These are phyloP conservation scores for Triangularia setosa DNA, from an alignment of 2,329 filamentous ascomycete species.

Conservation along the genomic window DNA sequence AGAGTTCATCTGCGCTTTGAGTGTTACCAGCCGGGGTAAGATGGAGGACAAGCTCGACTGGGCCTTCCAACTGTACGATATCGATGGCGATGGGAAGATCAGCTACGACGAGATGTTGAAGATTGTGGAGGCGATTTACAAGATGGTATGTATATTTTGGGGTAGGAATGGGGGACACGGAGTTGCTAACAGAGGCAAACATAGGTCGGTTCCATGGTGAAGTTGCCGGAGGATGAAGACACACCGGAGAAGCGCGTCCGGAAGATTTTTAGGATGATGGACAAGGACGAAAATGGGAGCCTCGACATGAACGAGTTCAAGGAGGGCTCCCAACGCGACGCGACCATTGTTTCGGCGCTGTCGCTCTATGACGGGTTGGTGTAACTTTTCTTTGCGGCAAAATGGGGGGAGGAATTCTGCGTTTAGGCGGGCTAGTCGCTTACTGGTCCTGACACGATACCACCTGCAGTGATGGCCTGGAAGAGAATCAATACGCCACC, in stretches of 20 bases:
- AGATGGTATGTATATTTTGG: conserved; percentile 67
- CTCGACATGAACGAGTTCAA: conserved; percentile 98
- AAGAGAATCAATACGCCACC: not conserved
- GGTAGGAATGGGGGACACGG: not conserved
- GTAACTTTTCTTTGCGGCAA: conserved; percentile 35
- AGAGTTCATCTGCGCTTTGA: conserved; percentile 97
- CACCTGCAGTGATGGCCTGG: not conserved
- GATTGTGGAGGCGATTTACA: conserved; percentile 99
- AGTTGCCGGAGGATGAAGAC: conserved; percentile 96
- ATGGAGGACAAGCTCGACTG: conserved; percentile 99
- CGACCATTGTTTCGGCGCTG: conserved; percentile 95
- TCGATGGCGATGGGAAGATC: conserved; percentile 98
- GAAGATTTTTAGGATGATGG: conserved; percentile 99
- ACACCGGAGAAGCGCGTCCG: conserved; percentile 96
- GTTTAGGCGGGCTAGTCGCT: not conserved
- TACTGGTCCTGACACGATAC: not conserved
- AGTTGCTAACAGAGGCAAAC: not conserved
- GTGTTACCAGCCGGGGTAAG: conserved; percentile 93
- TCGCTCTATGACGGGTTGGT: conserved; percentile 96
- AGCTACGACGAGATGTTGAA: conserved; percentile 98
- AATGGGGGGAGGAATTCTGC: not conserved
- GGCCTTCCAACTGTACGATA: conserved; percentile 99
- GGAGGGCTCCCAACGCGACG: conserved; percentile 96
- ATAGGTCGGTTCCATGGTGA: conserved; percentile 97
- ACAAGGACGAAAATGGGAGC: conserved; percentile 98